phyloP scores from a whole-genome alignment of 139 green algal genomes.

The Chlamydomonas sp. region DNA sequence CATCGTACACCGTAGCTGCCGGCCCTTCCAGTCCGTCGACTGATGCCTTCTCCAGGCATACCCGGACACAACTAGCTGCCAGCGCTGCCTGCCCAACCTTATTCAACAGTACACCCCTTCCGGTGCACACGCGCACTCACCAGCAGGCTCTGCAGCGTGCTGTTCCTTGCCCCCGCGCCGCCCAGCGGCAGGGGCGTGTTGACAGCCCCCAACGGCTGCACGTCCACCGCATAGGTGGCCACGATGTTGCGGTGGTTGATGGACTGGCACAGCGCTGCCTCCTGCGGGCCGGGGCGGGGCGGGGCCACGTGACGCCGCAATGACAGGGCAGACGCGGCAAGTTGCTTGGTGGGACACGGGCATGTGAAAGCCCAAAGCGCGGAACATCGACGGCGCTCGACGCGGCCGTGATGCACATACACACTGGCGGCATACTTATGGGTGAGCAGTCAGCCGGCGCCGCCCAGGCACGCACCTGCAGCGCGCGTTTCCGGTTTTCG shows the following conservation, averaged over 20 bases:
- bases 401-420: no score
- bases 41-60: no score
- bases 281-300: neutral
- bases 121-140: neutral
- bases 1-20: no score
- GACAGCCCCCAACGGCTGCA: conserved; percentile 26
- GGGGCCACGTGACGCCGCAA: neutral
- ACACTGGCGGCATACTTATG: no score
- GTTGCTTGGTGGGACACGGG: neutral
- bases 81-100: no score
- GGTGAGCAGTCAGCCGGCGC: neutral
- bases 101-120: neutral
- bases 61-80: no score
- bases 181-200: neutral
- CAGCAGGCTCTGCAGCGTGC: conserved; percentile 29
- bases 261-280: conserved; percentile 45
- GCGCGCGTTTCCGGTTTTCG: conserved; percentile 36
- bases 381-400: no score
- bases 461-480: conserved; percentile 8
- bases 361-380: neutral
- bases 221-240: conserved; percentile 37
- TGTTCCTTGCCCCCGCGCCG: neutral
- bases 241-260: conserved; percentile 43
- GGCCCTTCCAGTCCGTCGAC: no score
- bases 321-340: no score